phyloP scores from a whole-genome alignment of 345 rosid genomes.

The Gossypium turneri region DNA sequence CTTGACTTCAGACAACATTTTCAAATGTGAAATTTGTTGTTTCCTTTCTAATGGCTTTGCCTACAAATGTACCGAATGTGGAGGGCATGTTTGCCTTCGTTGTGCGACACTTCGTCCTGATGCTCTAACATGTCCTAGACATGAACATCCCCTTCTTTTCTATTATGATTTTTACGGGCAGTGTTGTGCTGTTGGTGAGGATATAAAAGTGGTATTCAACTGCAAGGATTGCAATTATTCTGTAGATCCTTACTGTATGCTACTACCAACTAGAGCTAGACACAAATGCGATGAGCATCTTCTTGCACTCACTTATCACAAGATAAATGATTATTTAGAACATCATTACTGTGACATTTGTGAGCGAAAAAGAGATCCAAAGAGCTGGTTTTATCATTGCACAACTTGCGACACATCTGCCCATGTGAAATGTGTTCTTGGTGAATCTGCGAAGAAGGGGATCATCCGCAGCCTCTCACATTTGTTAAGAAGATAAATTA shows the following conservation, averaged over 20 bases:
- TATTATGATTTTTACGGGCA: fast-evolving
- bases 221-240: neutral
- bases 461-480: neutral
- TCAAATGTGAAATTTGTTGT: neutral
- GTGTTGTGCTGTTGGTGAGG: neutral
- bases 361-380: neutral
- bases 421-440: neutral
- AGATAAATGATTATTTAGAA: neutral
- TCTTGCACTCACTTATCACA: neutral
- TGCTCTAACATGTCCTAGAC: neutral
- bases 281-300: neutral
- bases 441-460: neutral
- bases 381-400: neutral
- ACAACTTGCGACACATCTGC: neutral
- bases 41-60: neutral
- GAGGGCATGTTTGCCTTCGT: neutral
- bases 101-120: neutral
- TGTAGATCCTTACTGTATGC: no score
- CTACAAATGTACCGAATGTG: neutral
- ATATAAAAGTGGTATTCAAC: fast-evolving
- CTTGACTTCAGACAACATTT: neutral
- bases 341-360: neutral
- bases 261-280: neutral
- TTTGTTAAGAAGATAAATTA: neutral
- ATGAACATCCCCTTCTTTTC: neutral